A percentile compares a stretch with the other conserved stretches of the same genome.
Conservation (phyloP, 257 asterid genomes). For the Cinchona pubescens region DNA sequence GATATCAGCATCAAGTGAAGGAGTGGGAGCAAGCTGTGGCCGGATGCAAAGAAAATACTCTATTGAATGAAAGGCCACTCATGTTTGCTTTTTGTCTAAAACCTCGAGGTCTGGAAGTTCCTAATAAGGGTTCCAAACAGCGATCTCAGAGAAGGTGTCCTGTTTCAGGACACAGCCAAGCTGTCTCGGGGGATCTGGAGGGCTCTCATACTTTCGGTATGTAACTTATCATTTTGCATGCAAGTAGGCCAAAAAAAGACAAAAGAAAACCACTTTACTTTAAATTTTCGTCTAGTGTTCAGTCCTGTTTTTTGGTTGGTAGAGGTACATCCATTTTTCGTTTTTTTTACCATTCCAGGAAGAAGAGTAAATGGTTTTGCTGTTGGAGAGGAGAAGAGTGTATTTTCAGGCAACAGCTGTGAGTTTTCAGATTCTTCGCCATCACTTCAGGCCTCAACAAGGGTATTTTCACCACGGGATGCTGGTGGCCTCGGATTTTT, state of each 20-base stretch:
- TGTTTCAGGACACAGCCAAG: constrained; percentile 59
- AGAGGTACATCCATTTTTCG: constrained; percentile 14
- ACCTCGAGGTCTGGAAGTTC: constrained; percentile 91
- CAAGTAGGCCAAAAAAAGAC: neutral
- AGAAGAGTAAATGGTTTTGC: constrained; percentile 57
- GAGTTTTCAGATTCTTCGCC: constrained; percentile 70
- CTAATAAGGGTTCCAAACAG: constrained; percentile 81
- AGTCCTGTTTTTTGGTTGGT: neutral
- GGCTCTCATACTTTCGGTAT: constrained; percentile 53
- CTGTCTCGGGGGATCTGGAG: constrained; percentile 58
- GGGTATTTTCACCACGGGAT: constrained; percentile 58
- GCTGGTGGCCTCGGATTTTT: constrained; percentile 38
- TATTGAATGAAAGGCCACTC: constrained; percentile 71
- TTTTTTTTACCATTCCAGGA: constrained; percentile 44
- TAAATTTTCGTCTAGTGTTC: neutral
- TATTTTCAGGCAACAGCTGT: constrained; percentile 36
- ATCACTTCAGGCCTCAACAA: constrained; percentile 48
- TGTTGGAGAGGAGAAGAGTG: constrained; percentile 51
- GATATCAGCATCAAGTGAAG: constrained; percentile 77
- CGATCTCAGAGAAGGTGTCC: constrained; percentile 77
- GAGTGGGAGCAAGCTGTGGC: constrained; percentile 75
- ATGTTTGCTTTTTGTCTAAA: constrained; percentile 89
- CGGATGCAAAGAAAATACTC: constrained; percentile 51
- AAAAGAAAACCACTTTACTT: neutral
- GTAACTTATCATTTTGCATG: constrained; percentile 10